These are phyloP conservation scores for Pythium rishiriense DNA, from an alignment of 352 stramenopile species.

Conservation along the genomic window DNA sequence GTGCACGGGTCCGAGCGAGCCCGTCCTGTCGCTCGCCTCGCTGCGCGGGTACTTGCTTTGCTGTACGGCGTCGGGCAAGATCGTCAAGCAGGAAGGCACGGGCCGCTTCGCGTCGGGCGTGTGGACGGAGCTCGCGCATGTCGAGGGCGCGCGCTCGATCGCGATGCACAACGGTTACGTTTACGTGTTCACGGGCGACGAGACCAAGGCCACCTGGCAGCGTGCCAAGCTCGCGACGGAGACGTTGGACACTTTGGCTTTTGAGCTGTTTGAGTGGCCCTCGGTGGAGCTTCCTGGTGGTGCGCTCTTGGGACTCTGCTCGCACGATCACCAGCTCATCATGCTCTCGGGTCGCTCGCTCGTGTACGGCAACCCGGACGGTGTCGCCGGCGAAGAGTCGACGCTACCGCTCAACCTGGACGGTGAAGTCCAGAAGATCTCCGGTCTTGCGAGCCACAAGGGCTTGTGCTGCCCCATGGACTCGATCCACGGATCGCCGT, in stretches of 20 bases:
- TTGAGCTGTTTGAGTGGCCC: conserved; percentile 52
- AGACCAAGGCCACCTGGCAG: conserved; percentile 37
- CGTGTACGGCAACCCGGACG: conserved; percentile 37
- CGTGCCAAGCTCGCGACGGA: conserved; percentile 48
- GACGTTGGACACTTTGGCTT: conserved; percentile 51
- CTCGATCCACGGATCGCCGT: conserved; percentile 82
- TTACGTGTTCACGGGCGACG: conserved; percentile 42
- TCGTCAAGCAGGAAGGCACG: conserved; percentile 68
- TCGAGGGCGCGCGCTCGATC: conserved; percentile 47
- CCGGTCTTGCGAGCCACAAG: conserved; percentile 80
- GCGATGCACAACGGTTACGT: conserved; percentile 73
- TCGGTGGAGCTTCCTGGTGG: conserved; percentile 21
- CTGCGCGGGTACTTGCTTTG: conserved; percentile 64
- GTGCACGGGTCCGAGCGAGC: conserved; percentile 40
- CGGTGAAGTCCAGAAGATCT: conserved; percentile 30
- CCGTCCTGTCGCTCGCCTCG: conserved; percentile 64
- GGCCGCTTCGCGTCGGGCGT: conserved; percentile 58
- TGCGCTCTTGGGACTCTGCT: conserved; percentile 56
- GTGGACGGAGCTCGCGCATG: conserved; percentile 57
- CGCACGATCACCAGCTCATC: conserved; percentile 76
- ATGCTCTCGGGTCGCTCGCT: conserved; percentile 49
- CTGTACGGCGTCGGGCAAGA: conserved; percentile 55
- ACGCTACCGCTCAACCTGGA: conserved; percentile 32
- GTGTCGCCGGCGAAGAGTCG: conserved; percentile 37
- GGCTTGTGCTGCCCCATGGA: conserved; percentile 85